These are phyloP conservation scores for Candida golubevii DNA, from an alignment of 805 yeast species.

Conservation along the genomic window DNA sequence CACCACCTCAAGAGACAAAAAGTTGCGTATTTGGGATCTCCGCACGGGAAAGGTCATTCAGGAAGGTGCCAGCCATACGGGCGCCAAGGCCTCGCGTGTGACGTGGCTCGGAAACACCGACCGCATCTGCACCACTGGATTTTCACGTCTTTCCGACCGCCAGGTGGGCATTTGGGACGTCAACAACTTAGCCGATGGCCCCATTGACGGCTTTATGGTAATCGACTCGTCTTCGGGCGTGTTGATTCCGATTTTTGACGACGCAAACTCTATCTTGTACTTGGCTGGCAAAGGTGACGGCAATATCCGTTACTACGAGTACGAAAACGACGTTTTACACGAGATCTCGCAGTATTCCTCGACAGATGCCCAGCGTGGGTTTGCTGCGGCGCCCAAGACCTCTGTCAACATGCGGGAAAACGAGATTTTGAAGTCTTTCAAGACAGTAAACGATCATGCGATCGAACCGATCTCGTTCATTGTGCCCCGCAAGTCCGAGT, in stretches of 20 bases:
- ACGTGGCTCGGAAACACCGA: constrained; percentile 87
- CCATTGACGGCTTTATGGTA: constrained; percentile 82
- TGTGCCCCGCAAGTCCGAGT: constrained; percentile 92
- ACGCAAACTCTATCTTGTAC: constrained; percentile 71
- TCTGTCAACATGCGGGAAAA: constrained; percentile 74
- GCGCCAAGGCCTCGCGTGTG: constrained; percentile 87
- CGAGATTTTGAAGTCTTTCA: constrained; percentile 78
- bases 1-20: constrained; percentile 88
- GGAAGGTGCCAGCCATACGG: constrained; percentile 87
- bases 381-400: constrained; percentile 84
- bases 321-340: constrained; percentile 66
- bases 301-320: constrained; percentile 90
- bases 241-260: constrained; percentile 86
- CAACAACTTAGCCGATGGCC: constrained; percentile 66
- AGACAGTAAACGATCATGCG: constrained; percentile 78
- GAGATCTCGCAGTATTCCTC: constrained; percentile 88
- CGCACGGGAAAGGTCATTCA: constrained; percentile 67
- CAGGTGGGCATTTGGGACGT: constrained; percentile 95
- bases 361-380: constrained; percentile 92
- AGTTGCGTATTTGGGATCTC: constrained; percentile 87
- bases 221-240: constrained; percentile 93
- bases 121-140: constrained; percentile 89
- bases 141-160: constrained; percentile 87
- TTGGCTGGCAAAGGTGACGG: constrained; percentile 98
- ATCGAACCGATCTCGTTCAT: constrained; percentile 90